A percentile compares a stretch with the other conserved stretches of the same genome.
Conservation (phyloP, 306 rosid genomes). For the Medicago ruthenica region DNA sequence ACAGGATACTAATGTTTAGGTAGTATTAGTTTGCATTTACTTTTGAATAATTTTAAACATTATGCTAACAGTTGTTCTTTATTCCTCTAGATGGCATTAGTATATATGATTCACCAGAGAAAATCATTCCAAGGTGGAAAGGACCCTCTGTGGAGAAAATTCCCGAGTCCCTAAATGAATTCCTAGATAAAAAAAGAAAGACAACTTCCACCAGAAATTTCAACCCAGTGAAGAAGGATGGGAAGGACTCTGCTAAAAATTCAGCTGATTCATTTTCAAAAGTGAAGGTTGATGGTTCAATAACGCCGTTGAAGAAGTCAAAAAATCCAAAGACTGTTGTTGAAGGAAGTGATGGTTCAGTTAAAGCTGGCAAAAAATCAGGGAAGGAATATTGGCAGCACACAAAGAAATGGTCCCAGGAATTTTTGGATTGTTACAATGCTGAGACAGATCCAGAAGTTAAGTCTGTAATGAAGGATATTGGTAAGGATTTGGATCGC, state of each 20-base stretch:
- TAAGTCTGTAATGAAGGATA: conserved; percentile 74
- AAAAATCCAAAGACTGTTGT: conserved; percentile 63
- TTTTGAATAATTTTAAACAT: conserved; percentile 25
- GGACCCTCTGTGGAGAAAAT: conserved; percentile 76
- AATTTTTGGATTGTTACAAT: conserved; percentile 83
- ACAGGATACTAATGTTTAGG: background rate
- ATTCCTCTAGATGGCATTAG: conserved; percentile 78
- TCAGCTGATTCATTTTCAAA: conserved; percentile 53
- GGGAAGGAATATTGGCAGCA: conserved; percentile 98
- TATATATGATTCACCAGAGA: conserved; percentile 84
- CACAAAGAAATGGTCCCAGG: conserved; percentile 94
- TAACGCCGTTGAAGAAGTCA: conserved; percentile 36
- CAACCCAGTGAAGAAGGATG: conserved; percentile 56
- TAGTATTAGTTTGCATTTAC: conserved; percentile 25
- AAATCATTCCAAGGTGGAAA: conserved; percentile 90
- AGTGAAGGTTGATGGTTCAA: conserved; percentile 44
- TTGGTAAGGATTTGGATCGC: conserved; percentile 90
- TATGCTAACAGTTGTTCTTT: conserved; percentile 42
- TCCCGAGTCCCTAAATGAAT: conserved; percentile 68
- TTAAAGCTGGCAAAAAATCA: conserved; percentile 76
- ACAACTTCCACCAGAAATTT: conserved; percentile 47
- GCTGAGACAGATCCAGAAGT: conserved; percentile 87
- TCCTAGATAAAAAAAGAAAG: conserved; percentile 57
- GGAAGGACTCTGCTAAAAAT: conserved; percentile 43
- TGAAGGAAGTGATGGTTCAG: conserved; percentile 93